Evolutionary conservation across 2,329 filamentous ascomycete genomes (phyloP).

Genomic region (Penicillium palitans): DNA sequence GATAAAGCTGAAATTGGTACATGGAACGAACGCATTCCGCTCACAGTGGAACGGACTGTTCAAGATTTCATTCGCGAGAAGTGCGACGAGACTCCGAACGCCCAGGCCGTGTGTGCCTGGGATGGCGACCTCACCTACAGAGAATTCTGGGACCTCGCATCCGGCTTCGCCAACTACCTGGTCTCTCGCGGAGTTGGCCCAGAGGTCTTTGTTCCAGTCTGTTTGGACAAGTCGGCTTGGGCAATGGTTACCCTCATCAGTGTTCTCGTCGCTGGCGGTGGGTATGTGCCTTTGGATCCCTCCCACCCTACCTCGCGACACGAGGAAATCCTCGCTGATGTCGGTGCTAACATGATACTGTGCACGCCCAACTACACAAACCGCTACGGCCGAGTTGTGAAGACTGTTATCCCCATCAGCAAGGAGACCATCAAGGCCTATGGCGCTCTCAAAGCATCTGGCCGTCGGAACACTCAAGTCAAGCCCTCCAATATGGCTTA

Average conservation of each 20-base stretch:
- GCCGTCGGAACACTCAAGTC: constrained; percentile 4
- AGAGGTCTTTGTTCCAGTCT: constrained; percentile 36
- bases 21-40: constrained; percentile 35
- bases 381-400: constrained; percentile 32
- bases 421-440: constrained; percentile 34
- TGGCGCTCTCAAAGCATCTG: constrained; percentile 18
- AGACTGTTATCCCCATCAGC: constrained; percentile 36
- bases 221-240: constrained; percentile 39
- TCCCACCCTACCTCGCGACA: constrained; percentile 37
- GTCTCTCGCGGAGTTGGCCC: constrained; percentile 34
- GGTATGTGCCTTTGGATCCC: constrained; percentile 38
- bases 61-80: constrained; percentile 37
- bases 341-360: constrained; percentile 35
- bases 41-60: constrained; percentile 31
- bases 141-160: constrained; percentile 32
- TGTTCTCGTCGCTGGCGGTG: constrained; percentile 37
- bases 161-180: constrained; percentile 34
- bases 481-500: constrained; percentile 35
- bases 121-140: constrained; percentile 38
- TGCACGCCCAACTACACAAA: constrained; percentile 35
- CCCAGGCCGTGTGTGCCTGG: constrained; percentile 39
- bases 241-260: constrained; percentile 36
- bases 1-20: constrained; percentile 35
- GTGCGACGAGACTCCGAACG: constrained; percentile 26
- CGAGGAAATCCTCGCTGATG: constrained; percentile 34